Base-by-base conservation (phyloP, 2,329 filamentous ascomycete species). In the Hypoxylon sp. region DNA sequence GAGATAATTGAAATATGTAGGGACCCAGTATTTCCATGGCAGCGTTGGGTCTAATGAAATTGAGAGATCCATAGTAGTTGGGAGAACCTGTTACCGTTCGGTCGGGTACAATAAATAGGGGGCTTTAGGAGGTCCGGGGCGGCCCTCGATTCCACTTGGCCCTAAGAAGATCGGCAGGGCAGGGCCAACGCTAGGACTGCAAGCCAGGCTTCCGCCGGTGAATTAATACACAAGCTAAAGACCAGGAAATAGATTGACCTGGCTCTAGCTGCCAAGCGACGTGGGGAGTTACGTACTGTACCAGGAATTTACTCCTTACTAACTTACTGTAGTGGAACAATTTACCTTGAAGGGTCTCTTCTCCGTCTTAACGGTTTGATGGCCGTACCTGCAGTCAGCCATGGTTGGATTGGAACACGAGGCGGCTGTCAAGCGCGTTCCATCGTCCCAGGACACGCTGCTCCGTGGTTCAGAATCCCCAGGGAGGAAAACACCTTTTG, bases 161-260 rank as follows among this genome's bases (percentile, higher is more conserved):
- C 65, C 52, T 64, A 70, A 66, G 65, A 55, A 62, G 68, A 71
- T 71, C 68, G 68, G 53, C 68, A 71, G 48, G 68, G 53, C 68
- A 71, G 48, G 51, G 58, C 56, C 49, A 48, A 41, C 68, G 68
- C 66, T 71, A 71, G 68, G 68, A 71, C 63, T 64, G 41, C 65
- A 32, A 68, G 45, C 58, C 61, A 62, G 60, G 53, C 61, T 28
- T 55, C 34, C 55, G 56, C 65, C 68, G 68, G 68, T 65, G 64
- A 70, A 68, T 70, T 70, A 68, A 70, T 68, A 70, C 61, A 23
- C 52, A 45, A 63, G 51, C 56, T 68, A 70, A 64, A 50, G 68
- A 68, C 65, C 61, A 70, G 68, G 68, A 65, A 65, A 58, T 60
- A 70, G 53, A 68, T 68, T 57, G 58, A 65, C 58, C 38, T 68